phyloP scores from a whole-genome alignment of 2,329 filamentous ascomycete species.

The Zymoseptoria pseudotritici region DNA sequence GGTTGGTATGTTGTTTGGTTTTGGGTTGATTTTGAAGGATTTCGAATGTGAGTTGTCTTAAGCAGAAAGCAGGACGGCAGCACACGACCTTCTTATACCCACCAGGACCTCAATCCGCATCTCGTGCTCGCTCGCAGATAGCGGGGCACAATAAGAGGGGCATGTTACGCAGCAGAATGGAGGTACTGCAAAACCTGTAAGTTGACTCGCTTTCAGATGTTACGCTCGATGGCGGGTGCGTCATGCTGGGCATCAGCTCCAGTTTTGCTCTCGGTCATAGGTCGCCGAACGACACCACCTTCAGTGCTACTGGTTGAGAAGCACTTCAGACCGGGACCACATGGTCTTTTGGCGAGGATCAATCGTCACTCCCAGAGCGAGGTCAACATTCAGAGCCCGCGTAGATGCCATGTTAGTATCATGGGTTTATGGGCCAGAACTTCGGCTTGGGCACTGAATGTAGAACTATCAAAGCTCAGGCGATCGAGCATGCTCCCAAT shows the following conservation, averaged over 20 bases:
- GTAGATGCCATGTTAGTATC: too few relatives aligned
- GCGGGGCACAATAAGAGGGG: not conserved
- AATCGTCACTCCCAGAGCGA: not conserved
- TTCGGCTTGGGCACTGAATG: not conserved
- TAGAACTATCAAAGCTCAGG: not conserved
- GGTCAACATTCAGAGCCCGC: not conserved
- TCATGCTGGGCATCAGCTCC: not conserved
- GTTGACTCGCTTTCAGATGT: not conserved
- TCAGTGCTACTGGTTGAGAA: not conserved
- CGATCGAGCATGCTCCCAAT: not conserved
- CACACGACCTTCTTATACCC: not conserved
- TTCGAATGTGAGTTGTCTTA: not conserved
- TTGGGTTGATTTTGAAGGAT: constrained; percentile 1
- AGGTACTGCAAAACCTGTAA: not conserved
- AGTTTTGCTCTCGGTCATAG: not conserved
- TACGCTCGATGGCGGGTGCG: not conserved
- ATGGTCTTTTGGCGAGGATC: not conserved
- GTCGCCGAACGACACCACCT: not conserved
- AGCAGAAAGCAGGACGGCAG: not conserved
- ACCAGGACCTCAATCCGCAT: not conserved
- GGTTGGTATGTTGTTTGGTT: constrained; percentile 8
- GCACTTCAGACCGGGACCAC: not conserved
- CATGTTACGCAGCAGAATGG: not conserved
- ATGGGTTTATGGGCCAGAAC: not conserved
- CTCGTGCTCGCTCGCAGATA: not conserved